Evolutionary conservation across 2,329 filamentous ascomycete genomes (phyloP).

Genomic region (Amphichorda felina): DNA sequence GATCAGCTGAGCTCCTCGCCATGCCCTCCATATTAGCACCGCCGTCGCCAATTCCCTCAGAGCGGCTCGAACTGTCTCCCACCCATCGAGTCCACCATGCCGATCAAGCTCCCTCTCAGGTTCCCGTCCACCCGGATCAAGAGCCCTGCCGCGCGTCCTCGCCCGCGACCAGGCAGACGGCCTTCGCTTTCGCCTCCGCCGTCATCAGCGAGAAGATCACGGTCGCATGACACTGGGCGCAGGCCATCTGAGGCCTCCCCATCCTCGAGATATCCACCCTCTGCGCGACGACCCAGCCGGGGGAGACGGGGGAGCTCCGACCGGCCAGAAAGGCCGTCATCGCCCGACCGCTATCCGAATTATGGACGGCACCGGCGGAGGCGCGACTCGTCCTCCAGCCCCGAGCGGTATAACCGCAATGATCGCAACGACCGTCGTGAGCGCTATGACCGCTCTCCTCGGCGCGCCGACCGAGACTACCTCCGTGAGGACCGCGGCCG

Average conservation of each 20-base stretch:
- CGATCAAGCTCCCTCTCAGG: not conserved
- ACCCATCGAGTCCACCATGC: too few species aligned
- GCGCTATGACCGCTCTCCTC: not conserved
- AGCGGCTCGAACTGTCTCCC: too few species aligned
- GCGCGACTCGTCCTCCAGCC: constrained; percentile 1
- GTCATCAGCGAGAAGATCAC: not conserved
- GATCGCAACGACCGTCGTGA: too few species aligned
- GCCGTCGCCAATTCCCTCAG: too few species aligned
- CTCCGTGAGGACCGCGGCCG: not conserved
- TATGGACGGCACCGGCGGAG: constrained; percentile 1
- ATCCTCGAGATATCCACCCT: not conserved
- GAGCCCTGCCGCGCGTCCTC: not conserved
- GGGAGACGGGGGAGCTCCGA: not conserved
- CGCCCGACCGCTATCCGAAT: not conserved
- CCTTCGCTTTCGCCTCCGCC: not conserved
- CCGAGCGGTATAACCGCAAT: not conserved
- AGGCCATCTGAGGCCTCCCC: not conserved
- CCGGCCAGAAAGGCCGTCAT: not conserved
- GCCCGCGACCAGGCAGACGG: not conserved
- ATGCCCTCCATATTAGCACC: too few species aligned
- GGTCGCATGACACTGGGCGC: not conserved
- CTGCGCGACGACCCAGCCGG: not conserved
- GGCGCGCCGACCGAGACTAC: constrained; percentile 1
- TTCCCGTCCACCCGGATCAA: not conserved
- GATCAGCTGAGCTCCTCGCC: too few species aligned